These are phyloP conservation scores for Megacollybia platyphylla DNA, from an alignment of 1,284 basidiomycete species.

Conservation along the genomic window DNA sequence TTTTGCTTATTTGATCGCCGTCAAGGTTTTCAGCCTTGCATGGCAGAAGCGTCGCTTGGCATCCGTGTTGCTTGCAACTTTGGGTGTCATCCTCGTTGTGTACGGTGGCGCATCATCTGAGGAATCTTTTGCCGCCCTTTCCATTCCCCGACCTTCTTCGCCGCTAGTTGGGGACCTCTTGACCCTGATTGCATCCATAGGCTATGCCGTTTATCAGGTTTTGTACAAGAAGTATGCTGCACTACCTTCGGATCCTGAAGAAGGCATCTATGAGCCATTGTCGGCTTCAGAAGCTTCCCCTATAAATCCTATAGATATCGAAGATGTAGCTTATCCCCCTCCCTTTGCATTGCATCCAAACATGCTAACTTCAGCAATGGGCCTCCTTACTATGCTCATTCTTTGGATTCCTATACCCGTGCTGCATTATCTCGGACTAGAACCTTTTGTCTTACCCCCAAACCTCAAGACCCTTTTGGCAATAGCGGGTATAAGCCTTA, in stretches of 20 bases:
- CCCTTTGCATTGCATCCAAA: slow-evolving; percentile 77
- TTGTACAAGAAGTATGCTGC: slow-evolving; percentile 72
- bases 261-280: slow-evolving; percentile 31
- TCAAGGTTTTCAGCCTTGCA: slow-evolving; percentile 41
- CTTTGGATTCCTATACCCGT: slow-evolving; percentile 68
- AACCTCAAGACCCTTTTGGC: slow-evolving; percentile 26
- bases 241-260: slow-evolving; percentile 41
- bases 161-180: slow-evolving; percentile 69
- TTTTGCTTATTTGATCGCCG: slow-evolving; percentile 66
- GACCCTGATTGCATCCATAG: slow-evolving; percentile 56
- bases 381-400: slow-evolving; percentile 46
- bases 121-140: slow-evolving; percentile 6
- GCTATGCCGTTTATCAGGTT: slow-evolving; percentile 66
- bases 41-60: slow-evolving; percentile 54
- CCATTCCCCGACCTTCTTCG: slow-evolving; percentile 19
- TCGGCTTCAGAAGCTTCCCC: slow-evolving; percentile 9
- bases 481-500: slow-evolving; percentile 48
- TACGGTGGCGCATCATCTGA: slow-evolving; percentile 48
- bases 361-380: slow-evolving; percentile 55
- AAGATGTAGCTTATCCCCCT: slow-evolving; percentile 29
- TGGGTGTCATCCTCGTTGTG: slow-evolving; percentile 61
- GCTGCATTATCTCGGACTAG: slow-evolving; percentile 45
- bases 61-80: slow-evolving; percentile 64
- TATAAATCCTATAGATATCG: slow-evolving; percentile 10
- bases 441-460: slow-evolving; percentile 47